Percentiles rank a stretch among this genome's conserved stretches.
Conservation (phyloP, 208 protist genomes). For the Strigomonas galati region DNA sequence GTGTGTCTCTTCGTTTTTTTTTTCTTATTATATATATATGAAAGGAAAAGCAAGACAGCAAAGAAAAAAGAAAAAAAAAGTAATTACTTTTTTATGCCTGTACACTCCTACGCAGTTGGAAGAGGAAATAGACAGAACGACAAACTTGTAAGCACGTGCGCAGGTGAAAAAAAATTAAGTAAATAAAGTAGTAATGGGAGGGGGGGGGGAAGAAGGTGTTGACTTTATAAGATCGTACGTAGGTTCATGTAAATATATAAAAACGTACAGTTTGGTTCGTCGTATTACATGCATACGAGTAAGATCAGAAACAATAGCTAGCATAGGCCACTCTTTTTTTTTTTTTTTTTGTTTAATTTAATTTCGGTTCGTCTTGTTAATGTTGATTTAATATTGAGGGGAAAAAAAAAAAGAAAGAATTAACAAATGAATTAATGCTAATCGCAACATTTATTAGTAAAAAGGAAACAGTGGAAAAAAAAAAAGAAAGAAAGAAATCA, state of each 20-base stretch:
- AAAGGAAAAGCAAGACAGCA: constrained; percentile 3
- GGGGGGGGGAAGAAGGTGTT: not conserved
- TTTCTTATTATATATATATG: constrained; percentile 3
- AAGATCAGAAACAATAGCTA: too few relatives aligned
- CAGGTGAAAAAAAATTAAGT: constrained; percentile 7
- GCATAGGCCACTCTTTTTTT: constrained; percentile 5
- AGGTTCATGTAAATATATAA: too few relatives aligned
- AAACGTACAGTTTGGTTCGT: too few relatives aligned
- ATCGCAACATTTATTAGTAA: too few relatives aligned
- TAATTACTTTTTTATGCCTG: not conserved
- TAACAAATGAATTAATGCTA: too few relatives aligned
- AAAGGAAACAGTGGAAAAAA: too few relatives aligned
- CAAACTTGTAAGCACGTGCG: not conserved
- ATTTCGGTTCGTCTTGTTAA: constrained; percentile 1
- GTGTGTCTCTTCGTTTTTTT: not conserved
- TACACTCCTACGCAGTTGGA: too few relatives aligned
- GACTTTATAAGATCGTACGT: too few relatives aligned
- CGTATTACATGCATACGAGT: too few relatives aligned
- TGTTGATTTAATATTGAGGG: constrained; percentile 6
- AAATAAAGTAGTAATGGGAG: not conserved
- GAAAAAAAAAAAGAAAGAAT: not conserved
- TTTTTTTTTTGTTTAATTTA: constrained; percentile 15
- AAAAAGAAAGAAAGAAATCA: constrained; percentile 9
- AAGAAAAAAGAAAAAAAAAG: constrained; percentile 2
- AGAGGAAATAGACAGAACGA: not conserved